Evolutionary conservation across 495 filamentous ascomycete species (phyloP), one percentile per base, ranked within the genome.

Genomic region (Cercophora scortea): DNA sequence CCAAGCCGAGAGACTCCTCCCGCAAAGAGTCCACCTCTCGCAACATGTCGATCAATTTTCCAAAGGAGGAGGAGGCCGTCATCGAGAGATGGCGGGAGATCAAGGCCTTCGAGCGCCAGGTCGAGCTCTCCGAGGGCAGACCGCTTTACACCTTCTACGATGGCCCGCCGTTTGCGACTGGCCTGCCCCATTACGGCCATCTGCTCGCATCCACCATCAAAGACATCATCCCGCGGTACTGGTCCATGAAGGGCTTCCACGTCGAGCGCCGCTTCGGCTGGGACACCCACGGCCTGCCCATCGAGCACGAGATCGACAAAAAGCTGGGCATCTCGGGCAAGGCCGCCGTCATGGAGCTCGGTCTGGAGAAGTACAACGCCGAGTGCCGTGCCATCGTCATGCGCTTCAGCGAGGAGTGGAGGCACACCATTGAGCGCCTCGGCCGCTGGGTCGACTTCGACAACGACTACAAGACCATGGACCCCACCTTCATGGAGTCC

Each of bases 401-500:
- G 90, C 80, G 88, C 58, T 98, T 84, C 66, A 82, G 89, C 18
- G 71, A 77, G 8, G 93, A 97, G 70, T 98, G 93, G 94, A 80
- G 89, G 51, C 71, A 85, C 54, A 95, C 89, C 15, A 88, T 98
- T 53, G 89, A 95, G 51, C 71, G 93, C 42, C 71, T 98, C 32
- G 93, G 94, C 43, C 87, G 94, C 50, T 98, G 94, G 93, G 90
- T 97, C 60, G 94, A 98, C 71, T 96, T 97, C 54, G 94, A 97
- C 69, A 93, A 95, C 62, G 90, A 96, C 62, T 96, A 96, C 76
- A 96, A 96, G 86, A 94, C 89, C 12, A 95, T 96, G 90, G 86
- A 97, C 68, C 74, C 84, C 2, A 80, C 71, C n/a, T 97, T 92
- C 72, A 97, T 97, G 92, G 92, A 96, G 71, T 88, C 87, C 0